Base-by-base conservation (phyloP, 805 yeast species). In the Tetrapisispora taiwanensis region DNA sequence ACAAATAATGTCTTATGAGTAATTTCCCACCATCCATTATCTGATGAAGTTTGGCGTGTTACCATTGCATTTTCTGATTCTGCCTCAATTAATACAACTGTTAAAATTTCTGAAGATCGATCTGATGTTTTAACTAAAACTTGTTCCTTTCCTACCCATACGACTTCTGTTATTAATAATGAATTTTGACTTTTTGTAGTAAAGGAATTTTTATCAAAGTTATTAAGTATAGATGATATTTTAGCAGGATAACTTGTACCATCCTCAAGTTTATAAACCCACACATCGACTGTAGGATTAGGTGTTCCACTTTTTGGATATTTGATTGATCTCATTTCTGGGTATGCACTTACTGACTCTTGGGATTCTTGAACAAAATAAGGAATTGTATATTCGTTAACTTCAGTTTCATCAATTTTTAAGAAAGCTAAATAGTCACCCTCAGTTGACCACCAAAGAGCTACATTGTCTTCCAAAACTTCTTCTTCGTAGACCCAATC, bases 401-500 rank as follows among this genome's bases (percentile, higher is more conserved):
- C 95, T 5, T 62, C 56, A 1, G 90, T 74, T 53, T 88, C 95
- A 59, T 87, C 80, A 31, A 84, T 75, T 46, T 78, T 72, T 52
- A 84, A 62, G 48, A 75, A 81, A 0, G 87, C 73, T 36, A 88
- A 58, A 52, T 69, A 72, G n/a, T 73, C 66, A 12, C 90, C 88
- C 35, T 69, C 62, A 8, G 85, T 85, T 5, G 95, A 81, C 95
- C 95, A 88, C 95, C 95, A 87, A 39, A 86, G 52, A 0, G 89
- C 85, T 19, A 72, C 64, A 52, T 81, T 87, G 20, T 76, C 73
- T 30, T 76, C 78, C 43, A 84, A 72, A 0, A 87, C 92, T 62
- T 87, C 96, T 52, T 87, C 96, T 57, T 88, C 96, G 53, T 87
- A 87, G 7, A 86, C 94, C 96, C 96, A 87, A 58, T 87, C 95